phyloP scores from a whole-genome alignment of 2,329 filamentous ascomycete genomes.

The Fusarium abutilonis region DNA sequence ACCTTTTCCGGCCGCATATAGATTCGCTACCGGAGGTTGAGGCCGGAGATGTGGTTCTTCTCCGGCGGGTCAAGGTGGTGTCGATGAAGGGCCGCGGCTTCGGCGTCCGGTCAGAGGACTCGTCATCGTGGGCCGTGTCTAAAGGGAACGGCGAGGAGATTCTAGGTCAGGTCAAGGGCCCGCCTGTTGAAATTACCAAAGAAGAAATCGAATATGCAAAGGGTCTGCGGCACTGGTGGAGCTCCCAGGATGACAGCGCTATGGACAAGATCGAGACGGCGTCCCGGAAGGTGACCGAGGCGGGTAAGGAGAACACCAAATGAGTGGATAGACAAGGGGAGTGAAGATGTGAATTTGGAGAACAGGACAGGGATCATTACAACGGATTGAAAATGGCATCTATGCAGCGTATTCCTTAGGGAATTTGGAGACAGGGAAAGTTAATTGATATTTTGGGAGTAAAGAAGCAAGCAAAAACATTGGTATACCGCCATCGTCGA shows the following conservation, averaged over 20 bases:
- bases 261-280: conserved; percentile 61
- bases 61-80: conserved; percentile 65
- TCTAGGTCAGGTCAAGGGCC: conserved; percentile 66
- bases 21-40: conserved; percentile 64
- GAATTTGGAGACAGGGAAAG: conserved; percentile 10
- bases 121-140: conserved; percentile 71
- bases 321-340: conserved; percentile 26
- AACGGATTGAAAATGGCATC: conserved; percentile 14
- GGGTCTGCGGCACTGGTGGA: conserved; percentile 61
- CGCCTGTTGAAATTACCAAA: conserved; percentile 65
- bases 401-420: conserved; percentile 10
- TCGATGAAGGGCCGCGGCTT: conserved; percentile 65
- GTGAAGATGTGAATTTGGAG: conserved; percentile 11
- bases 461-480: conserved; percentile 6
- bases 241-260: conserved; percentile 57
- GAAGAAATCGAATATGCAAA: conserved; percentile 61
- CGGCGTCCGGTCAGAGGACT: conserved; percentile 63
- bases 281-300: conserved; percentile 49
- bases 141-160: conserved; percentile 54
- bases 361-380: conserved; percentile 19
- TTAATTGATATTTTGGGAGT: conserved; percentile 16
- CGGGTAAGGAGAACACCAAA: conserved; percentile 43
- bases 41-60: conserved; percentile 66
- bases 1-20: conserved; percentile 68
- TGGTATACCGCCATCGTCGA: neutral